Evolutionary conservation across 2,329 filamentous ascomycete species (phyloP).

Genomic region (Pseudogymnoascus sp.): DNA sequence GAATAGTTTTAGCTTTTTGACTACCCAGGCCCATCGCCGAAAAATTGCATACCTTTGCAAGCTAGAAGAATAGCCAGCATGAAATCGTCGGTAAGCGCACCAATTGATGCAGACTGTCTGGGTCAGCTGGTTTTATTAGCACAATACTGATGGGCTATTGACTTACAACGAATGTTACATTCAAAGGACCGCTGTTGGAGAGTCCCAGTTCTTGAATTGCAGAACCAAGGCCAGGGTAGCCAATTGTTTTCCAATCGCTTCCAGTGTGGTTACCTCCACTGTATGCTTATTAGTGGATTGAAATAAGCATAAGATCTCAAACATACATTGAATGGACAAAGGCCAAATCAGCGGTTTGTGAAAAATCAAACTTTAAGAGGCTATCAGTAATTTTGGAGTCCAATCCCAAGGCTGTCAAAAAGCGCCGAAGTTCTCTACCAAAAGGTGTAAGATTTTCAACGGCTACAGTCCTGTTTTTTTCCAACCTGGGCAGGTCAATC

Average conservation of each 20-base stretch:
- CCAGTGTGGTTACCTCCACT: slow-evolving; percentile 49
- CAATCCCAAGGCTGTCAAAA: slow-evolving; percentile 58
- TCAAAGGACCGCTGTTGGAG: slow-evolving; percentile 42
- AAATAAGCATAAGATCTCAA: background rate
- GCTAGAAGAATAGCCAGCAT: slow-evolving; percentile 51
- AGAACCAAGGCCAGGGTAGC: slow-evolving; percentile 64
- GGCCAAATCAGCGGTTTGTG: slow-evolving; percentile 57
- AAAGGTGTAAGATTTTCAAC: slow-evolving; percentile 42
- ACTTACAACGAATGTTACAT: slow-evolving; percentile 65
- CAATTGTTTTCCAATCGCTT: slow-evolving; percentile 45
- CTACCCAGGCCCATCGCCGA: background rate
- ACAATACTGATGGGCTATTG: background rate
- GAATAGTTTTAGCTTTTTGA: slow-evolving; percentile 8
- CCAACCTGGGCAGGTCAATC: slow-evolving; percentile 70
- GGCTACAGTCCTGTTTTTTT: slow-evolving; percentile 16
- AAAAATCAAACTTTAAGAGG: slow-evolving; percentile 73
- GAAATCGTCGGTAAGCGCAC: slow-evolving; percentile 61
- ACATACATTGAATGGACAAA: slow-evolving; percentile 81
- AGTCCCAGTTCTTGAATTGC: slow-evolving; percentile 59
- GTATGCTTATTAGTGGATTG: slow-evolving; percentile 4
- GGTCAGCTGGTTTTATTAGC: background rate
- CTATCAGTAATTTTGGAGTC: slow-evolving; percentile 57
- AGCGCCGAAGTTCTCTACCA: slow-evolving; percentile 60
- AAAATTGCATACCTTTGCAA: slow-evolving; percentile 38
- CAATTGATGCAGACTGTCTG: slow-evolving; percentile 66